These are phyloP conservation scores for Discostella stelligeroides DNA, from an alignment of 108 stramenopile genomes.

Conservation along the genomic window DNA sequence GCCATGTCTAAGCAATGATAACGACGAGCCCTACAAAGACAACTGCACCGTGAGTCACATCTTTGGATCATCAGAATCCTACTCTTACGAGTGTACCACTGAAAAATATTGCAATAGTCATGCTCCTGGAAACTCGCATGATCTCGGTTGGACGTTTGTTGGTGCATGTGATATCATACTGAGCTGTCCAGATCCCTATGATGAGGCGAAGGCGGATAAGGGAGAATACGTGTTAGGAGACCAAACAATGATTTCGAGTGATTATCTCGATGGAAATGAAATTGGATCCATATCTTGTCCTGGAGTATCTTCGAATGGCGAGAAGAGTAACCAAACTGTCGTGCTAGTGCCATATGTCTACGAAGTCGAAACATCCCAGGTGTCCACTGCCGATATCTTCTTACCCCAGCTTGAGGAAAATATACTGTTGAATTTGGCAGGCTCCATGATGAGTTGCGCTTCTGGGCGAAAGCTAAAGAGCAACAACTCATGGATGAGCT, in stretches of 20 bases:
- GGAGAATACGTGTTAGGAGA: background rate
- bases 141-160: slow-evolving; percentile 1
- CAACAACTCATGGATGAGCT: background rate
- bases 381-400: slow-evolving; percentile 15
- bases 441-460: slow-evolving; percentile 17
- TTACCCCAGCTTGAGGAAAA: slow-evolving; percentile 27
- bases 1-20: background rate
- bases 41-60: background rate
- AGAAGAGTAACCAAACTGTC: background rate
- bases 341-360: slow-evolving; percentile 26
- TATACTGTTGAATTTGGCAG: slow-evolving; percentile 24
- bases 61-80: background rate
- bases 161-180: background rate
- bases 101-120: slow-evolving; percentile 6
- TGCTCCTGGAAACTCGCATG: slow-evolving; percentile 9
- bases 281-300: slow-evolving; percentile 23
- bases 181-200: background rate
- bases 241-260: background rate
- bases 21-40: background rate
- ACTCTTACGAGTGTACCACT: slow-evolving; percentile 6
- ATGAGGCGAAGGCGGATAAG: background rate
- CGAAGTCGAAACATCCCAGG: slow-evolving; percentile 39
- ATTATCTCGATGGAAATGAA: background rate
- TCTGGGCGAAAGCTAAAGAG: background rate
- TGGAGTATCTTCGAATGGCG: background rate